Conservation (phyloP, 164 flowering plant species). For the Chimonanthus salicifolius region DNA sequence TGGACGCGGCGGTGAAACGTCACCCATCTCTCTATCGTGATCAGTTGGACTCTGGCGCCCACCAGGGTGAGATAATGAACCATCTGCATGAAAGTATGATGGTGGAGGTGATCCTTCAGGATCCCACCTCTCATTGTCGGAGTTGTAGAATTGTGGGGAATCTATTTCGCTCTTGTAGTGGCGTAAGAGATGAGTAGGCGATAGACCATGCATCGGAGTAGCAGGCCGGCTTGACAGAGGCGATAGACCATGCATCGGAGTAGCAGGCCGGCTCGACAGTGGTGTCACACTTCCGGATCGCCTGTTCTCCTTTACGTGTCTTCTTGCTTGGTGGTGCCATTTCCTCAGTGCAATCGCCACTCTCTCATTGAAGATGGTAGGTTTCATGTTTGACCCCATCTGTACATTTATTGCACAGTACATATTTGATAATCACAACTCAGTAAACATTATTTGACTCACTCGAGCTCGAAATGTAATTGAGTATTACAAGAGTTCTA, state of each 20-base stretch:
- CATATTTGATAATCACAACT: neutral
- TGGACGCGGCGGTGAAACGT: constrained; percentile 11
- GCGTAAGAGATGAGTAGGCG: constrained; percentile 54
- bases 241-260: constrained; percentile 43
- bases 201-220: constrained; percentile 41
- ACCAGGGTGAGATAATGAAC: constrained; percentile 21
- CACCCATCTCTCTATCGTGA: constrained; percentile 12
- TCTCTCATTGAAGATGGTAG: constrained; percentile 68
- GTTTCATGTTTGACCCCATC: constrained; percentile 87
- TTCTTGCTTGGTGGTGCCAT: constrained; percentile 72
- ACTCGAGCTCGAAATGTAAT: neutral
- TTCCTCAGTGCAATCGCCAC: constrained; percentile 49
- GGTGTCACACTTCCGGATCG: constrained; percentile 32
- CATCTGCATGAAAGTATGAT: constrained; percentile 22
- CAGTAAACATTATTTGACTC: neutral
- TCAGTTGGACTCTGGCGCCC: constrained; percentile 1
- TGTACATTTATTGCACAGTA: constrained; percentile 11
- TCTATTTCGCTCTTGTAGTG: constrained; percentile 28
- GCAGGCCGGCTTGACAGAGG: constrained; percentile 51
- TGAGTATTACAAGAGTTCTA: neutral
- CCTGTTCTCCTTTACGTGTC: constrained; percentile 40
- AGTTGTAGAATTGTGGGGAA: constrained; percentile 34
- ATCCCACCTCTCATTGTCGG: constrained; percentile 32
- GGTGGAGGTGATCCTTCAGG: constrained; percentile 36
- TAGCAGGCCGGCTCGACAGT: constrained; percentile 44